These are phyloP conservation scores for Malus sylvestris DNA, from an alignment of 306 rosid genomes.

Conservation along the genomic window DNA sequence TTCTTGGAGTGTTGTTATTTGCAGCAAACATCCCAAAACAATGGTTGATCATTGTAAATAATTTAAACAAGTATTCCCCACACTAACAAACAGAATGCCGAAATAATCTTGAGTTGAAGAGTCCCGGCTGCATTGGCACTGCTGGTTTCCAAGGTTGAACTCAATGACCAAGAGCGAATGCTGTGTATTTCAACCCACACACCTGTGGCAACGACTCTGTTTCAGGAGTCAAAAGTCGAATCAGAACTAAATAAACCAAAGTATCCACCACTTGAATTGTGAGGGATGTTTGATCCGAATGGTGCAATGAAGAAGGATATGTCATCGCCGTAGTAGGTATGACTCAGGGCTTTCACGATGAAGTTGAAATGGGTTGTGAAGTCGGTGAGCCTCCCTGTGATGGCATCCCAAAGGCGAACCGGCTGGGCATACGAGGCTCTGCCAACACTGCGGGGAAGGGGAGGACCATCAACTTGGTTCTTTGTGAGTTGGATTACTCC, in stretches of 20 bases:
- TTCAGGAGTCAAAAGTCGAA: slow-evolving; percentile 26
- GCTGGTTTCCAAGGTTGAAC: slow-evolving; percentile 37
- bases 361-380: slow-evolving; percentile 68
- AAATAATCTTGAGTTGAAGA: too few species aligned
- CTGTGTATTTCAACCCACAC: too few species aligned
- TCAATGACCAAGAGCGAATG: slow-evolving; percentile 46
- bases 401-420: slow-evolving; percentile 46
- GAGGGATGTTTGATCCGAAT: slow-evolving; percentile 27
- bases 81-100: too few species aligned
- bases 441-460: slow-evolving; percentile 39
- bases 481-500: slow-evolving; percentile 51
- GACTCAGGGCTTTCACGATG: slow-evolving; percentile 15
- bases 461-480: slow-evolving; percentile 33
- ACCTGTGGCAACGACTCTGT: slow-evolving; percentile 35
- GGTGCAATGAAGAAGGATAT: slow-evolving; percentile 42
- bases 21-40: too few species aligned
- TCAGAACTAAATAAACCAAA: slow-evolving; percentile 38
- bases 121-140: neutral
- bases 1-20: too few species aligned
- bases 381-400: slow-evolving; percentile 40
- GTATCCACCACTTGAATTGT: slow-evolving; percentile 41
- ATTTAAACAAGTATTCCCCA: too few species aligned
- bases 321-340: slow-evolving; percentile 31
- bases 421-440: slow-evolving; percentile 43
- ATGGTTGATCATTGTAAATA: too few species aligned